Base-by-base conservation (phyloP, 2,329 filamentous ascomycete genomes). In the Sclerotiophoma versabilis region DNA sequence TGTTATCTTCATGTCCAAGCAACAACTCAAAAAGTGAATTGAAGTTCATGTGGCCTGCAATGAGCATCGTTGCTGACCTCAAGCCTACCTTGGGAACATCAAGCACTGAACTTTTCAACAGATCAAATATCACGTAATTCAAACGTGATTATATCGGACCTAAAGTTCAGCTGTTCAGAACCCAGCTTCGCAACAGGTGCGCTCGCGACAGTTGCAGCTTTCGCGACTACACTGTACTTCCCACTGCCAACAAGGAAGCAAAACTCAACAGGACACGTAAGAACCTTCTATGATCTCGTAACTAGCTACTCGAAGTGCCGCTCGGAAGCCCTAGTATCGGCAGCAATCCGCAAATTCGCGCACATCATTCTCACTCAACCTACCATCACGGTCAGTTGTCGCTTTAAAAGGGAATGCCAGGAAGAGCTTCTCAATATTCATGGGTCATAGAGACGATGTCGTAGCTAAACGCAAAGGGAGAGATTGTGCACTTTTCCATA, bases 361-460 rank as follows among this genome's bases (percentile, higher is more conserved):
- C 76, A 81, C 56, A 66, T 65, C 38, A 73, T 77, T 4, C 68
- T 77, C 76, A 14, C 68, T 80, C 8, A 70, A 70, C 7, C 74
- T 79, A 62, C 72, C 74, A 1, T 45, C 66, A 5, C 73, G 75
- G 22, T 61, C 73, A 50, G 68, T 69, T 38, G 68, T 70, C 1
- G 64, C 71, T 1, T 81, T 80, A 45, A 68, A 70, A 15, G 59
- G 65, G 10, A 77, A 80, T 62, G 77, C 78, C 1, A 60, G 59
- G 1, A 70, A 71, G 32, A 75, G 80, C 26, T 79, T 79, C 56
- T 72, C 68, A 6, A 54, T 80, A 12, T 81, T 81, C 59, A 65
- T 70, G 26, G 58, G 61, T 8, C 80, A 81, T 57, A n/a, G 57
- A 63, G 8, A 77, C 81, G 74, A 57, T 72, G 5, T 75, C 78